phyloP scores from a whole-genome alignment of 768 basidiomycete genomes.

The Favolaschia claudopus region DNA sequence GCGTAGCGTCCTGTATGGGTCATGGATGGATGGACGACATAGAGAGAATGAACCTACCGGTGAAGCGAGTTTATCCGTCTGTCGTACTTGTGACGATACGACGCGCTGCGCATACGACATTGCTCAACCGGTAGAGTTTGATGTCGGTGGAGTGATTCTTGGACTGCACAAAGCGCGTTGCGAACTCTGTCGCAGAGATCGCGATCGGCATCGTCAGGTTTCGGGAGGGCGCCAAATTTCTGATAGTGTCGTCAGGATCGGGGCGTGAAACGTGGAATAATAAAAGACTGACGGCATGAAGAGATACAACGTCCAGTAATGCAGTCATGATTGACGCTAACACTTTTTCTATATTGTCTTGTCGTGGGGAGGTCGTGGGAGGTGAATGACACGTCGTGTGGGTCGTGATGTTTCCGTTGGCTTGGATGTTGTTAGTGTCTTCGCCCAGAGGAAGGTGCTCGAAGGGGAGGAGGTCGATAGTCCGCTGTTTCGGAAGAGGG shows the following conservation, averaged over 20 bases:
- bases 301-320: constrained; percentile 11
- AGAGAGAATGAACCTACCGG: neutral
- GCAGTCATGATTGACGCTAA: constrained; percentile 9
- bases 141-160: constrained; percentile 13
- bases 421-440: neutral
- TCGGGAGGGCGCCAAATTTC: constrained; percentile 18
- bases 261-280: neutral
- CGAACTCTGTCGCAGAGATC: constrained; percentile 13
- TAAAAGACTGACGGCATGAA: constrained; percentile 19
- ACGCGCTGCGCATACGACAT: constrained; percentile 12
- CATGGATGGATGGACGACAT: neutral
- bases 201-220: constrained; percentile 7
- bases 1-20: constrained; percentile 11
- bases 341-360: constrained; percentile 13
- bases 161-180: constrained; percentile 16
- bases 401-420: neutral
- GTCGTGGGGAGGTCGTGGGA: constrained; percentile 9
- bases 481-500: constrained; percentile 10
- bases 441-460: constrained; percentile 13
- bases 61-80: constrained; percentile 13
- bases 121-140: constrained; percentile 4
- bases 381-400: neutral
- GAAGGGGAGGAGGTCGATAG: constrained; percentile 16
- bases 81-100: constrained; percentile 19
- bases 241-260: constrained; percentile 1